Percentiles rank a stretch among this genome's conserved stretches.
These are phyloP conservation scores for Backusella westeae DNA, from an alignment of 192 early-diverging fungal species.

Conservation along the genomic window DNA sequence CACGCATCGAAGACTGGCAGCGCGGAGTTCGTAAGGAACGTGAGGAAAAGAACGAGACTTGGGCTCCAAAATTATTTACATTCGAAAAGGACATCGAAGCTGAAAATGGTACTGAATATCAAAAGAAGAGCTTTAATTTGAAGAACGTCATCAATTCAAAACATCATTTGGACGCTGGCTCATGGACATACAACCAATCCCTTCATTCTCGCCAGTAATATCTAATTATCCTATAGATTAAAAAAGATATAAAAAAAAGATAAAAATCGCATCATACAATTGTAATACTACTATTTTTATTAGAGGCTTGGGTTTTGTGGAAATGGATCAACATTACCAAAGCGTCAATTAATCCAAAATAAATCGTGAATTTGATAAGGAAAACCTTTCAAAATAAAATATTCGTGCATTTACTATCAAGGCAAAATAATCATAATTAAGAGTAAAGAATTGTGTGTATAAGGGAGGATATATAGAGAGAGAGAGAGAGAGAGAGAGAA, in stretches of 20 bases:
- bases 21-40: slow-evolving; percentile 59
- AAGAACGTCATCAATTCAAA: slow-evolving; percentile 11
- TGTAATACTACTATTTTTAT: background rate
- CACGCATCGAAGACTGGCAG: slow-evolving; percentile 67
- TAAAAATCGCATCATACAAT: background rate
- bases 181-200: slow-evolving; percentile 32
- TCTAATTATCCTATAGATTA: background rate
- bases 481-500: no score
- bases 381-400: background rate
- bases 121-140: background rate
- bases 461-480: no score
- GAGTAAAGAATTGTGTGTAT: no score
- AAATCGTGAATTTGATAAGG: background rate
- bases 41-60: slow-evolving; percentile 47
- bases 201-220: slow-evolving; percentile 26
- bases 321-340: background rate
- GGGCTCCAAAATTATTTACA: slow-evolving; percentile 29
- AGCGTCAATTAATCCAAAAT: background rate
- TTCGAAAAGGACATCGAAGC: slow-evolving; percentile 23
- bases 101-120: slow-evolving; percentile 11
- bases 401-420: no score
- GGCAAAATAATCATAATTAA: no score
- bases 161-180: slow-evolving; percentile 26
- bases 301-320: background rate
- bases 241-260: background rate